Base-by-base conservation (phyloP, 257 asterid species). In the Euphrasia confusa region DNA sequence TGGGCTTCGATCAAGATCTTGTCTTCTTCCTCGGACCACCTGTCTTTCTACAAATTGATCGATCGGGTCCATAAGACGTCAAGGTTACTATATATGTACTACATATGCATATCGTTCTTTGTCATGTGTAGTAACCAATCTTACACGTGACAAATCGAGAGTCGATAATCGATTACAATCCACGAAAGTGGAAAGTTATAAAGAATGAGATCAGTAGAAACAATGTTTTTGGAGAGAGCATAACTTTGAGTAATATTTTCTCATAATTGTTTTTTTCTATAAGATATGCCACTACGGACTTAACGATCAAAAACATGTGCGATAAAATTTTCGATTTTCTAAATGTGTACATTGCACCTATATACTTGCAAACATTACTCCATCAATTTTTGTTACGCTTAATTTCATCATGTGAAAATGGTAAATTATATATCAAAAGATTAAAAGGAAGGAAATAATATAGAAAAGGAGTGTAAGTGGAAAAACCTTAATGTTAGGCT, bases 1-100 rank as follows among this genome's bases (percentile, higher is more conserved):
- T 85, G 94, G 47, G 83, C 82, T 50, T 71, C 70, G 4, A 83
- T 80, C 40, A 85, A 75, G 10, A 73, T 72, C 69, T 28, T 30
- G 33, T 82, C 87, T 75, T 85, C 94, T 69, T 85, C 94, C 50
- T 78, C 90, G 1, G 90, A 64, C 87, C 89, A 85, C 58, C 73
- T 65, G 54, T 76, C 89, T 72, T 82, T 85, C 90, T 84, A 74
- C 75, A 65, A 17, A 58, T 10, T n/a, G n/a, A n/a, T n/a, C 1
- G 27, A 9, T 14, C 53, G 3, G 3, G 42, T 37, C 42, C 2
- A 30, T 30, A 30, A 30, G 33, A 30, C 2, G 4, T 5, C 33
- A 21, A n/a, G n/a, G n/a, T n/a, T n/a, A n/a, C n/a, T n/a, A n/a
- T n/a, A n/a, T n/a, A n/a, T n/a, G n/a, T n/a, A n/a, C n/a, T n/a